A percentile compares a stretch with the other conserved stretches of the same genome.
Evolutionary conservation across 106 monocot species (phyloP).

Genomic region (Phalaenopsis aphrodite): DNA sequence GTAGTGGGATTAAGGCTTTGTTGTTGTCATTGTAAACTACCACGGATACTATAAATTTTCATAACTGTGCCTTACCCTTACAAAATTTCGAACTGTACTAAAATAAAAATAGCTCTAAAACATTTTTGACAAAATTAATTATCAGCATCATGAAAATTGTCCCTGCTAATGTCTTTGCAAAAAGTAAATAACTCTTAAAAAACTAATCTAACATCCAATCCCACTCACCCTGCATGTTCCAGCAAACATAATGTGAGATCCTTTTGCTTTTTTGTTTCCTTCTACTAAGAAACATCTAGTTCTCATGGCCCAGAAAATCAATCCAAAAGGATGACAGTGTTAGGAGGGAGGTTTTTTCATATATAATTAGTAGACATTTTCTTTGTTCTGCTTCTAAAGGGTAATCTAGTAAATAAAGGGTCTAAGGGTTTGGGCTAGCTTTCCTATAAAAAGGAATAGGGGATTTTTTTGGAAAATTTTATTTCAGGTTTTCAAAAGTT

Average conservation of each 20-base stretch:
- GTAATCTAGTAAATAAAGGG: too few relatives aligned
- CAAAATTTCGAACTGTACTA: background rate
- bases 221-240: background rate
- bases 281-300: background rate
- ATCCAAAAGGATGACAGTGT: background rate
- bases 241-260: background rate
- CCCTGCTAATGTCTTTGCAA: background rate
- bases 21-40: too few relatives aligned
- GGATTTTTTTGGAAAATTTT: too few relatives aligned
- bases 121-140: background rate
- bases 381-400: too few relatives aligned
- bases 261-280: background rate
- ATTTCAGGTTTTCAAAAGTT: too few relatives aligned
- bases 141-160: background rate
- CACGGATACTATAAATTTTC: background rate
- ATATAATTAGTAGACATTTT: too few relatives aligned
- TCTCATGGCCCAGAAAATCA: background rate
- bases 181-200: background rate
- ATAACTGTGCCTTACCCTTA: background rate
- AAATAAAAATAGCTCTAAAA: background rate
- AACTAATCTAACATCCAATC: background rate
- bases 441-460: too few relatives aligned
- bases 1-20: too few relatives aligned
- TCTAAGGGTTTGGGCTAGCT: too few relatives aligned
- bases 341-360: too few relatives aligned